Evolutionary conservation across 129 eudicot species (phyloP), one percentile per base, ranked within the genome.

Genomic region (Flaveria brownii): DNA sequence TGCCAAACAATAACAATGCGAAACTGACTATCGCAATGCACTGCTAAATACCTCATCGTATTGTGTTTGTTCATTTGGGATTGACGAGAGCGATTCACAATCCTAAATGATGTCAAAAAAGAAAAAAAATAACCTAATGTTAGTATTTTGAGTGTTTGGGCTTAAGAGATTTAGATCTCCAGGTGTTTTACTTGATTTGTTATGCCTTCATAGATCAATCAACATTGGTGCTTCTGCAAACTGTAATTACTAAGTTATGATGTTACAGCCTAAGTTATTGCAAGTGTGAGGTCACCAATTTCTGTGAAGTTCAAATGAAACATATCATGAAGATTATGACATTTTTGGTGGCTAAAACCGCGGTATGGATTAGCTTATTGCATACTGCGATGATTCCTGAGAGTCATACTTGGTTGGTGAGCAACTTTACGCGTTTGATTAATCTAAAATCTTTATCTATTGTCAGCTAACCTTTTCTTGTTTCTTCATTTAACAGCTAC

Each of bases 371-470:
- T 57, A 82, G 92, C 25, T 76, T 92, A 28, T 80, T 90, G 80
- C 98, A 85, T 62, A 45, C 88, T 74, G 86, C 96, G 14, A 61
- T 86, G 64, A 64, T 92, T 70, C 89, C 98, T 28, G 72, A 71
- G 75, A 88, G 89, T 77, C 78, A 86, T 74, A 84, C 90, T 70
- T 92, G 91, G 94, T 82, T 90, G 96, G 97, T 92, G 90, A 89
- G 91, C 47, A 36, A 68, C 54, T 65, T 83, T 30, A 5, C 46
- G 55, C 23, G 26, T 74, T 74, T 80, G 63, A 43, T 56, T 15
- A 26, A 33, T 59, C n/a, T 39, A 36, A 42, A 10, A 30, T 30
- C 17, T 10, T 49, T 7, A 2, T 63, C 16, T 65, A 43, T 50
- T 4, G 18, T 50, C 56, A 5, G n/a, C 56, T 50, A 13, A 50